Conservation (phyloP, 805 yeast species). For the Candida bentonensis region DNA sequence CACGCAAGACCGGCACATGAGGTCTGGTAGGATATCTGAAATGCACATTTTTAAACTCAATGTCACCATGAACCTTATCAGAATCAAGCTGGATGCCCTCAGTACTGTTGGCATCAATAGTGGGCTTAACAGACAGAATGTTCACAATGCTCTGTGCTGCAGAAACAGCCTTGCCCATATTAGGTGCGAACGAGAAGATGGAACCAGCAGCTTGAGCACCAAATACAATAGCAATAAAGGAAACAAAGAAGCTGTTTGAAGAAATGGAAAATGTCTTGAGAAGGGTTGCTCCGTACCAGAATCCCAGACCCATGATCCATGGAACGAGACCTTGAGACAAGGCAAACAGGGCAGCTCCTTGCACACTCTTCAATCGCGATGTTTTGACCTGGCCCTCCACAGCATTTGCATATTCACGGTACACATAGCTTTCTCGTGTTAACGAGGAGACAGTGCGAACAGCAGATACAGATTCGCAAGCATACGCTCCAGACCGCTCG, state of each 20-base stretch:
- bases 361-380: constrained; percentile 2
- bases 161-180: constrained; percentile 27
- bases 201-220: constrained; percentile 5
- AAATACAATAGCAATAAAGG: constrained; percentile 11
- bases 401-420: constrained; percentile 7
- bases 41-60: constrained; percentile 39
- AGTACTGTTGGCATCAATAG: constrained; percentile 19
- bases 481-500: constrained; percentile 13
- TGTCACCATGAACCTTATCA: constrained; percentile 29
- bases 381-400: constrained; percentile 6
- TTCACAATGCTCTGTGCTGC: constrained; percentile 23
- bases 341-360: constrained; percentile 14
- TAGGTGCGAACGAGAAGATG: constrained; percentile 28
- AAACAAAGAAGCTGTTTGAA: constrained; percentile 13
- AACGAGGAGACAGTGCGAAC: constrained; percentile 17
- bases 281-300: constrained; percentile 18
- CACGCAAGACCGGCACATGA: constrained; percentile 33
- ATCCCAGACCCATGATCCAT: constrained; percentile 14
- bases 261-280: constrained; percentile 10
- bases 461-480: constrained; percentile 17
- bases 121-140: constrained; percentile 21
- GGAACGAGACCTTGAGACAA: constrained; percentile 15
- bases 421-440: constrained; percentile 16
- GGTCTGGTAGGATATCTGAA: constrained; percentile 58
- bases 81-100: constrained; percentile 20